Percentiles rank a stretch among this genome's conserved stretches.
phyloP scores from a whole-genome alignment of 202 grass and related monocot species.

The Hordeum pubiflorum region DNA sequence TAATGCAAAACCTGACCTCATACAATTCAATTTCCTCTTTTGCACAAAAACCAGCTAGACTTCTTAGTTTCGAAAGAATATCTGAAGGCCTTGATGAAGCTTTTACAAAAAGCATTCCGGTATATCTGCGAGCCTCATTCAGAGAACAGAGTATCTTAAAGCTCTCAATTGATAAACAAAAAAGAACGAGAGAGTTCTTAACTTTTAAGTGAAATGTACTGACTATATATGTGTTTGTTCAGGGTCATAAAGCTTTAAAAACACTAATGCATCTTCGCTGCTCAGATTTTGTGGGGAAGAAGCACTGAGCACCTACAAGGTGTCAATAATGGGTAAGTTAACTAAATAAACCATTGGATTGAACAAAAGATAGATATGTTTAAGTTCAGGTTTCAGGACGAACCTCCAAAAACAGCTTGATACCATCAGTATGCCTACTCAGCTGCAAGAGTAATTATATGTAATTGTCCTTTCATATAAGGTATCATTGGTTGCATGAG shows the following conservation, averaged over 20 bases:
- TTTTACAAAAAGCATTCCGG: constrained; percentile 21
- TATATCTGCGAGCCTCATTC: constrained; percentile 27
- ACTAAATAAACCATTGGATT: not conserved
- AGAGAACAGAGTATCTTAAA: not conserved
- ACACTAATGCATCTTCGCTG: constrained; percentile 23
- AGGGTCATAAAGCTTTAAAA: constrained; percentile 46
- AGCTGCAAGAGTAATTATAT: constrained; percentile 18
- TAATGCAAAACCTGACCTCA: constrained; percentile 19
- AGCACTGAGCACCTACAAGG: constrained; percentile 1
- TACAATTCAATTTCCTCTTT: constrained; percentile 32
- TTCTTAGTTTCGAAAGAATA: constrained; percentile 33
- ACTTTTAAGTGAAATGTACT: not conserved
- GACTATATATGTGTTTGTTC: constrained; percentile 26
- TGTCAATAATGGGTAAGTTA: not conserved
- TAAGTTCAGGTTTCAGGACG: not conserved
- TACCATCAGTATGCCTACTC: not conserved
- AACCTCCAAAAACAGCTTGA: too few relatives aligned
- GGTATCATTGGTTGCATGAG: not conserved
- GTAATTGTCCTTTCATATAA: not conserved
- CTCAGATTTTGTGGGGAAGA: not conserved
- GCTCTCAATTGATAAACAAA: not conserved
- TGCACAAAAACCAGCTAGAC: constrained; percentile 28
- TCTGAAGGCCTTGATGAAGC: constrained; percentile 8
- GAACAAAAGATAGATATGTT: not conserved
- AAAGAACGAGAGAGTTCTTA: not conserved